Percentiles rank a stretch among this genome's conserved stretches.
Conservation (phyloP, 306 rosid species). For the Pachyrhizus erosus region DNA sequence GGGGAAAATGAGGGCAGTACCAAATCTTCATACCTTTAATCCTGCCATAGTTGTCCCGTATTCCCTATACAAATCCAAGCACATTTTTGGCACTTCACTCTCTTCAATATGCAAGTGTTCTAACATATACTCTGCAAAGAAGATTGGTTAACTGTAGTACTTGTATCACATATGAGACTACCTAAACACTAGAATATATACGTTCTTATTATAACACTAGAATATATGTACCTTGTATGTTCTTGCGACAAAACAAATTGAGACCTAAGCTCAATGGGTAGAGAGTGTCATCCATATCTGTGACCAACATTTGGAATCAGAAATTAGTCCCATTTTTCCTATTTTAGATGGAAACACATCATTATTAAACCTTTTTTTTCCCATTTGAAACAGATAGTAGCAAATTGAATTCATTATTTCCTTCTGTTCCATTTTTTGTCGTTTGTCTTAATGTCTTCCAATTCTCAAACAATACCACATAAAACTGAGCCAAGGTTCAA, state of each 20-base stretch:
- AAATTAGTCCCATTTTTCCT: not conserved
- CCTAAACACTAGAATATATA: not conserved
- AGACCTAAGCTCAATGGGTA: constrained; percentile 83
- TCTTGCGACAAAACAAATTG: constrained; percentile 75
- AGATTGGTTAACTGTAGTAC: constrained; percentile 8
- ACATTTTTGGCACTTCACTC: constrained; percentile 74
- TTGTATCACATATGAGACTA: constrained; percentile 24
- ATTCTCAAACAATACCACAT: not conserved
- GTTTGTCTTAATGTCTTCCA: not conserved
- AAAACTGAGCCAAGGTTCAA: constrained; percentile 9
- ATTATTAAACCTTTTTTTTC: not conserved
- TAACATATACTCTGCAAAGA: constrained; percentile 71
- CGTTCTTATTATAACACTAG: not conserved
- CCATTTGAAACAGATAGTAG: not conserved
- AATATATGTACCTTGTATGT: constrained; percentile 66
- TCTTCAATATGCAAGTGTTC: constrained; percentile 70
- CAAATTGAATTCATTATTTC: not conserved
- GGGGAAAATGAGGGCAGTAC: not conserved
- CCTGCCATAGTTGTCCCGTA: constrained; percentile 96
- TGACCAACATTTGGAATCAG: constrained; percentile 30
- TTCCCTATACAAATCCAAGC: constrained; percentile 71
- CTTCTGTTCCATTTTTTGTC: not conserved
- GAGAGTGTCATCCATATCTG: constrained; percentile 95
- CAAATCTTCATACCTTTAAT: constrained; percentile 59
- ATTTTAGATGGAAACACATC: not conserved